Evolutionary conservation across 2,329 filamentous ascomycete genomes (phyloP).

Genomic region (Neopestalotiopsis sp.): DNA sequence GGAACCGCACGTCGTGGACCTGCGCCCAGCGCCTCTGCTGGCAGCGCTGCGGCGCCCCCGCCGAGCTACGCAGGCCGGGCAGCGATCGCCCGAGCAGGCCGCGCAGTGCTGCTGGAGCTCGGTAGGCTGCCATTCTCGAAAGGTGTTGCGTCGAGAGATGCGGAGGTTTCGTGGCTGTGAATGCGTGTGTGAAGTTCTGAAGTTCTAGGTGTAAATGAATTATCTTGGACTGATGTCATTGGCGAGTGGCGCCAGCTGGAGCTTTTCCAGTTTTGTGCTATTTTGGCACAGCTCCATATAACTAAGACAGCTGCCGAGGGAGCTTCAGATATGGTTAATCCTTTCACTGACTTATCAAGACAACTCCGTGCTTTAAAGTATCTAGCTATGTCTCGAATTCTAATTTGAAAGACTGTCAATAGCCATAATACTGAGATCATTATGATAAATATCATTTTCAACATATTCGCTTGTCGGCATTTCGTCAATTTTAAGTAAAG

Average conservation of each 20-base stretch:
- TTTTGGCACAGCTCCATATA: neutral
- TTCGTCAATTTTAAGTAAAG: neutral
- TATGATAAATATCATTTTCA: no score
- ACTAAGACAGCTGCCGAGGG: neutral
- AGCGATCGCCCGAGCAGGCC: slow-evolving; percentile 43
- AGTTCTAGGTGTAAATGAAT: neutral
- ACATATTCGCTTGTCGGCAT: no score
- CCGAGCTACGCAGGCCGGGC: slow-evolving; percentile 32
- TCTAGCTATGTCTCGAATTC: no score
- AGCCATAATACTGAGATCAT: neutral
- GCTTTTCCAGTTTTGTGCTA: neutral
- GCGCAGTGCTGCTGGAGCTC: slow-evolving; percentile 46
- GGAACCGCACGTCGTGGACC: slow-evolving; percentile 89
- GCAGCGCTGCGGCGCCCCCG: slow-evolving; percentile 15
- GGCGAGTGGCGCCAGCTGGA: neutral
- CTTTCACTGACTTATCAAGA: no score
- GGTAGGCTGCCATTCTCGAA: slow-evolving; percentile 14
- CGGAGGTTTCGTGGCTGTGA: neutral
- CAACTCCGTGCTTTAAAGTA: no score
- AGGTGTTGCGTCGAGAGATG: neutral
- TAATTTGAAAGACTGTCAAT: no score
- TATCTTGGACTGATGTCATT: slow-evolving; percentile 5
- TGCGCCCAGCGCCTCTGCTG: slow-evolving; percentile 85
- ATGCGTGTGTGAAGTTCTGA: neutral
- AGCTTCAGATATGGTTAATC: no score